Percentiles rank a stretch among this genome's conserved stretches.
Evolutionary conservation across 1,284 basidiomycete genomes (phyloP).

Genomic region (Leccinum insolens): DNA sequence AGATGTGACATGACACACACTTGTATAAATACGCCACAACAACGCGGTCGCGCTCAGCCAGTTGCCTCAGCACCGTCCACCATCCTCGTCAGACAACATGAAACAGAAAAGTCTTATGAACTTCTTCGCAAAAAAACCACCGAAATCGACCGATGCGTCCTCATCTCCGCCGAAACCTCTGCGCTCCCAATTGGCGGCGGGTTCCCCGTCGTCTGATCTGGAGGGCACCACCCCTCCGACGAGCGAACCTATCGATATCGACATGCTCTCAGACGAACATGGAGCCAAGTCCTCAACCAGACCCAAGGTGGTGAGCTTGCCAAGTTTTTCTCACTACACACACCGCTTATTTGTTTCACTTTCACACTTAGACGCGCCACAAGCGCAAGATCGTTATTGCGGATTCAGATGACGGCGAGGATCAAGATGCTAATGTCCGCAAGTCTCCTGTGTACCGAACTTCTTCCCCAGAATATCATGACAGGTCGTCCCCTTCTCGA

Average conservation of each 20-base stretch:
- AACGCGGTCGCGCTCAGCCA: conserved; percentile 8
- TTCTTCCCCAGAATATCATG: conserved; percentile 31
- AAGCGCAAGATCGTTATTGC: conserved; percentile 73
- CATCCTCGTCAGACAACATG: conserved; percentile 40
- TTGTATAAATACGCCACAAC: conserved; percentile 23
- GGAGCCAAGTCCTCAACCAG: conserved; percentile 29
- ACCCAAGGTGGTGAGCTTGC: conserved; percentile 18
- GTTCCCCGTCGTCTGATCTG: conserved; percentile 51
- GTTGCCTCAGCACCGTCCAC: conserved; percentile 1
- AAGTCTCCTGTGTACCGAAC: conserved; percentile 24
- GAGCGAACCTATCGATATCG: conserved; percentile 74
- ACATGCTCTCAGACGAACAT: conserved; percentile 61
- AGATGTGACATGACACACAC: background rate
- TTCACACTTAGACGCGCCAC: conserved; percentile 33
- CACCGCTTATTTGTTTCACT: background rate
- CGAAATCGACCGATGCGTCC: conserved; percentile 29
- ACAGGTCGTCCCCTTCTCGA: conserved; percentile 28
- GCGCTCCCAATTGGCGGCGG: conserved; percentile 37
- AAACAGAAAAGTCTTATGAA: conserved; percentile 78
- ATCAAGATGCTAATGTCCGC: conserved; percentile 30
- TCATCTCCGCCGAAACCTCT: conserved; percentile 30
- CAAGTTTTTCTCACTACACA: conserved; percentile 1
- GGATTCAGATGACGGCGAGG: conserved; percentile 72
- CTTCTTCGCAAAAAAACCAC: conserved; percentile 58
- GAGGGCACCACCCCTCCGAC: conserved; percentile 64